Base-by-base conservation (phyloP, 1,139 yeast genomes). In the Saccharomyces hybrid region DNA sequence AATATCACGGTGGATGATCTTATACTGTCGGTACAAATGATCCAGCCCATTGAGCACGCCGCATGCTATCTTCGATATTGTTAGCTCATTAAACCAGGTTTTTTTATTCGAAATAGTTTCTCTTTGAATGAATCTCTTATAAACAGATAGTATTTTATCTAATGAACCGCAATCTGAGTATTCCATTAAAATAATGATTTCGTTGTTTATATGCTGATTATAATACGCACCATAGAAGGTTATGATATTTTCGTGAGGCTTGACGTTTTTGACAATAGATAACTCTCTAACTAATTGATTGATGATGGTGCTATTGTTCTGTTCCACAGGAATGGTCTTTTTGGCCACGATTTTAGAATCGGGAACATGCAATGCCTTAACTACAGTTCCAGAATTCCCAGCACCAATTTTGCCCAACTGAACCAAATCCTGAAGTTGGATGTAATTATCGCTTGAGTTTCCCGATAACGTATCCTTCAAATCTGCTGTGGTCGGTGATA, bases 91-190 rank as follows among this genome's bases (percentile, higher is more conserved):
- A 49, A 85, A 79, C 63, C 77, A 87, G 53, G 74, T 72, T 38
- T 72, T 66, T 38, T 70, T 62, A 60, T 51, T 52, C 26, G 52
- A 27, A 23, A 34, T 31, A 27, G 51, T 49, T 34, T 54, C 52
- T 48, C 63, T 56, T 38, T 50, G 57, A 47, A 60, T 60, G 52
- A 56, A 57, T 20, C 62, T 75, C 50, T 66, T 64, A 50, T 70
- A 62, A 20, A 69, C 69, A 13, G 67, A 77, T 58, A 84, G 73
- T 31, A 91, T 86, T 59, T 88, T 83, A 69, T 91, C 98, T 52
- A 93, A 75, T 0, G 97, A 89, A 0, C 97, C 95, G 70, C 97
- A 88, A 71, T 93, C 96, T 81, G 93, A 88, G 70, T 88, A 91
- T 70, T 93, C 98, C 96, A 91, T 89, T 70, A 96, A 86, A 59